Conservation (phyloP, 2,329 filamentous ascomycete species). For the Penicillium sp. region DNA sequence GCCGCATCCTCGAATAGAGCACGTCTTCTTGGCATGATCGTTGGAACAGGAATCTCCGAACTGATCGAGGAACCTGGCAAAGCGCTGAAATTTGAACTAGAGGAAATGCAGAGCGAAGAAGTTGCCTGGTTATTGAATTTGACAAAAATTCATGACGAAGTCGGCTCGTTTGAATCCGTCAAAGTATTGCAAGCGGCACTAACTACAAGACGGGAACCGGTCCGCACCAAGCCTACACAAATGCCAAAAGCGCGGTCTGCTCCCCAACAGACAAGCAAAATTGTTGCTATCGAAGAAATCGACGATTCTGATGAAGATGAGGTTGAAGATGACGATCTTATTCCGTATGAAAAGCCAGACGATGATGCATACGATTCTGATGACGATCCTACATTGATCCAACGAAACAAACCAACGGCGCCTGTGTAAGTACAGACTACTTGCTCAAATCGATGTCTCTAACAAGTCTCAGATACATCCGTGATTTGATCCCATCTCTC, state of each 20-base stretch:
- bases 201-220: constrained; percentile 17
- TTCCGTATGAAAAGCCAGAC: constrained; percentile 79
- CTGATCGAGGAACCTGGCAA: constrained; percentile 67
- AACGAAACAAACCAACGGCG: constrained; percentile 75
- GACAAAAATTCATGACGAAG: constrained; percentile 59
- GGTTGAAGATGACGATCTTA: constrained; percentile 66
- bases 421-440: constrained; percentile 61
- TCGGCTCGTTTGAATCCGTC: constrained; percentile 60
- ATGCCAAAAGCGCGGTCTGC: constrained; percentile 5
- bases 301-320: constrained; percentile 44
- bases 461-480: constrained; percentile 61
- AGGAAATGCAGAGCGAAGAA: constrained; percentile 72
- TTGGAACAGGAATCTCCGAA: constrained; percentile 70
- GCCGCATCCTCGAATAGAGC: constrained; percentile 71
- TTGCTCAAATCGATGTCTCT: not conserved
- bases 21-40: constrained; percentile 81
- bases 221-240: constrained; percentile 1
- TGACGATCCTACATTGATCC: constrained; percentile 84
- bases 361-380: constrained; percentile 89
- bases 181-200: constrained; percentile 22
- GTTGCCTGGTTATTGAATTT: constrained; percentile 72
- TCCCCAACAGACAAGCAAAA: constrained; percentile 36
- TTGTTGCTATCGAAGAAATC: constrained; percentile 63
- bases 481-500: constrained; percentile 76
- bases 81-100: constrained; percentile 77